These are phyloP conservation scores for Starmera dryadoides DNA, from an alignment of 805 yeast species.

Conservation along the genomic window DNA sequence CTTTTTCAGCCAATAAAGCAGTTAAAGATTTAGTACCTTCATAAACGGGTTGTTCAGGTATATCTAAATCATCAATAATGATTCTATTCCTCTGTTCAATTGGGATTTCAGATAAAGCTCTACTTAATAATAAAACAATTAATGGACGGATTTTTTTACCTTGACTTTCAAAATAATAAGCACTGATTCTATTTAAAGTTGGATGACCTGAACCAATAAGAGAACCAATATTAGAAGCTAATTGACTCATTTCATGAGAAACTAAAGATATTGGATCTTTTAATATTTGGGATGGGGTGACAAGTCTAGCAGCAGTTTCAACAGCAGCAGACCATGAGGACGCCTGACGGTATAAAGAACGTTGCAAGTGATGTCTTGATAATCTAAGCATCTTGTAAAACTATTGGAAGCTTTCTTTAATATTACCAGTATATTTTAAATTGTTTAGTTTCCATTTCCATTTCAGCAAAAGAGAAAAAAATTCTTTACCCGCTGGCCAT, in stretches of 20 bases:
- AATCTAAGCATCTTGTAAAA: too few species aligned
- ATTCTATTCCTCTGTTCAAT: conserved; percentile 56
- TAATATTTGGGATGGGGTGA: conserved; percentile 51
- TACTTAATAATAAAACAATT: conserved; percentile 74
- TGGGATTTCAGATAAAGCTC: conserved; percentile 77
- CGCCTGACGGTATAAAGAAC: too few species aligned
- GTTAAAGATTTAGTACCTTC: conserved; percentile 48
- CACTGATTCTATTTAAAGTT: conserved; percentile 82
- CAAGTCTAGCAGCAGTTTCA: conserved; percentile 66
- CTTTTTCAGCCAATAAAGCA: conserved; percentile 51
- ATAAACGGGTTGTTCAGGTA: conserved; percentile 56
- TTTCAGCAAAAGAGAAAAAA: too few species aligned
- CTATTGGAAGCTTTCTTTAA: too few species aligned
- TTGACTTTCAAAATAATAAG: conserved; percentile 92
- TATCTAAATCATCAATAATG: conserved; percentile 55
- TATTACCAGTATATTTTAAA: too few species aligned
- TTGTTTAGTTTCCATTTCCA: too few species aligned
- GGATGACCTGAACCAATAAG: conserved; percentile 94
- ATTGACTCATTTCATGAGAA: conserved; percentile 83
- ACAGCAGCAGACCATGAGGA: conserved; percentile 49
- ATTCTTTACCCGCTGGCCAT: too few species aligned
- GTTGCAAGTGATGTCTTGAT: not conserved
- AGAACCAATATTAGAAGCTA: conserved; percentile 80
- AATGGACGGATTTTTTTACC: conserved; percentile 94
- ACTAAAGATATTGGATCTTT: conserved; percentile 88